Evolutionary conservation across 306 rosid species (phyloP).

Genomic region (Vigna trinervia): DNA sequence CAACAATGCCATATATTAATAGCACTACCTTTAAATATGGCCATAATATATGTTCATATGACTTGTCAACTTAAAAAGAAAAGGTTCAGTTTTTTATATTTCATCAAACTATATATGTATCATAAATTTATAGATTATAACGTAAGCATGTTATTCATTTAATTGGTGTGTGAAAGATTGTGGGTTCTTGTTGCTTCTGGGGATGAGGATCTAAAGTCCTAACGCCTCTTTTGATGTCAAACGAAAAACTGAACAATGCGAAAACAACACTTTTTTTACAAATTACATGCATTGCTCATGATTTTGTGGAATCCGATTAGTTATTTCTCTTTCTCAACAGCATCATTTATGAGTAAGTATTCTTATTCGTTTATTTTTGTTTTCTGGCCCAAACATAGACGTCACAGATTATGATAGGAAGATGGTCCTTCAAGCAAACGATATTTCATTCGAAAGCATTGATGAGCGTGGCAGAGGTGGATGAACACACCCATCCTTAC

Average conservation of each 20-base stretch:
- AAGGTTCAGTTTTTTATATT: not conserved
- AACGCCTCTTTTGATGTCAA: not conserved
- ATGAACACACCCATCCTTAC: no score
- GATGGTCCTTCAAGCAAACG: not conserved
- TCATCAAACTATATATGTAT: not conserved
- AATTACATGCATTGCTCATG: not conserved
- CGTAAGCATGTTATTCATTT: not conserved
- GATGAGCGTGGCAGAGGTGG: no score
- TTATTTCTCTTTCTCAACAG: not conserved
- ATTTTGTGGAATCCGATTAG: not conserved
- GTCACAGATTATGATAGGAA: not conserved
- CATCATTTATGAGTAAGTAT: not conserved
- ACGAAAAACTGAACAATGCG: not conserved
- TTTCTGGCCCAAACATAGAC: not conserved
- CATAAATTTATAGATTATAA: not conserved
- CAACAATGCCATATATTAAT: not conserved
- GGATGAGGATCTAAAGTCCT: not conserved
- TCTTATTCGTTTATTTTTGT: not conserved
- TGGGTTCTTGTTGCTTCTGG: not conserved
- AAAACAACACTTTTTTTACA: not conserved
- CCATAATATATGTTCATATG: no score
- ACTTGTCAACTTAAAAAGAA: not conserved
- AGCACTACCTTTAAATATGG: no score
- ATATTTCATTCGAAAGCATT: no score
- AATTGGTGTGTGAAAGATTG: not conserved